phyloP scores from a whole-genome alignment of 177 flowering plant genomes.

The Vitis hybrid region DNA sequence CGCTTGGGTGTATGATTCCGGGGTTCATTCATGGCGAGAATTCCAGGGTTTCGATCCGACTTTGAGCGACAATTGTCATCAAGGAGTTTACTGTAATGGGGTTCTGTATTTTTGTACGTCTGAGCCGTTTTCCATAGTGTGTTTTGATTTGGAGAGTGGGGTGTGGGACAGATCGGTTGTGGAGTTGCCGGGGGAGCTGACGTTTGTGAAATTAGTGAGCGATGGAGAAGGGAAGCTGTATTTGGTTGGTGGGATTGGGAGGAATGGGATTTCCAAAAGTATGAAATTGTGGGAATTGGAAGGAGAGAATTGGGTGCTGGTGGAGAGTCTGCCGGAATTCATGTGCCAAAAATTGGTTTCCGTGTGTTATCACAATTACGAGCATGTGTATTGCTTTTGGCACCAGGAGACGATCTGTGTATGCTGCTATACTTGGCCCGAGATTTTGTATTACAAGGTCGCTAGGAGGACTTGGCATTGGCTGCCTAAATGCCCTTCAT shows the following conservation, averaged over 20 bases:
- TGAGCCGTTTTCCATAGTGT: constrained; percentile 50
- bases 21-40: constrained; percentile 34
- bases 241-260: constrained; percentile 69
- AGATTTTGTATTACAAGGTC: constrained; percentile 69
- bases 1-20: constrained; percentile 55
- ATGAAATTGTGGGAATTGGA: constrained; percentile 45
- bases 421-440: constrained; percentile 84
- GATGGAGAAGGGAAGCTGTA: constrained; percentile 38
- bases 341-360: constrained; percentile 70
- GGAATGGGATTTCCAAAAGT: constrained; percentile 50
- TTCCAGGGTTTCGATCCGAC: constrained; percentile 29
- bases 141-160: constrained; percentile 50
- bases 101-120: constrained; percentile 48
- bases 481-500: constrained; percentile 72
- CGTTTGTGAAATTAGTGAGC: constrained; percentile 52
- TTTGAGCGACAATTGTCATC: constrained; percentile 28
- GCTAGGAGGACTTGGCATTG: constrained; percentile 77
- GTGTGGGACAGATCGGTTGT: constrained; percentile 30
- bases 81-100: constrained; percentile 49
- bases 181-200: constrained; percentile 43
- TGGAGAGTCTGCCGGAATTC: constrained; percentile 53
- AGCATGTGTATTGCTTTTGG: constrained; percentile 73
- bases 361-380: constrained; percentile 76
- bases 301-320: constrained; percentile 48
- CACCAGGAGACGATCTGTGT: constrained; percentile 69